phyloP scores from a whole-genome alignment of 1,284 basidiomycete genomes.

The Malassezia japonica region DNA sequence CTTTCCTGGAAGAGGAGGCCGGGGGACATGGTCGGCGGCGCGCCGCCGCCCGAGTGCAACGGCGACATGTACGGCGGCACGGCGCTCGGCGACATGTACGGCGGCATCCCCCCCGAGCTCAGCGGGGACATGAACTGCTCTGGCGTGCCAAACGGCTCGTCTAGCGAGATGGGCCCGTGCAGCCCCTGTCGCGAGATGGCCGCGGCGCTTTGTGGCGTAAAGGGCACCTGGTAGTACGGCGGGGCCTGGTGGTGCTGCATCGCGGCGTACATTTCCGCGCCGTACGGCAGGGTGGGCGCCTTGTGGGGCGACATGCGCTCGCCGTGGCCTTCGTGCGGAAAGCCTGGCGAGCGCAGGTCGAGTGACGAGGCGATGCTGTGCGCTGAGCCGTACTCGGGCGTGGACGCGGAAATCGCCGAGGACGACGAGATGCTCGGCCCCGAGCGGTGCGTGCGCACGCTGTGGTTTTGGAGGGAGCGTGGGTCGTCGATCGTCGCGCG shows the following conservation, averaged over 20 bases:
- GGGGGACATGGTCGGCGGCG: not conserved
- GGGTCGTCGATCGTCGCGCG: not conserved
- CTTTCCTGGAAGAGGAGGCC: constrained; percentile 21
- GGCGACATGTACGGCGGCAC: not conserved
- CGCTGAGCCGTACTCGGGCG: constrained; percentile 7
- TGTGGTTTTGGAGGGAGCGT: not conserved
- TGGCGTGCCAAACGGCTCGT: not conserved
- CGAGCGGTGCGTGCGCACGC: constrained; percentile 1
- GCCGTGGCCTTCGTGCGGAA: not conserved
- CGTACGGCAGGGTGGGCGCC: not conserved
- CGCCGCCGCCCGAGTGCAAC: too few species aligned
- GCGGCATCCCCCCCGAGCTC: too few species aligned
- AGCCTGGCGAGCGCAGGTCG: constrained; percentile 1
- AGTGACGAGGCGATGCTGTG: constrained; percentile 5
- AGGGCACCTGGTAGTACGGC: not conserved
- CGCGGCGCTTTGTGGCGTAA: not conserved
- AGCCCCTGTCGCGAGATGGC: not conserved
- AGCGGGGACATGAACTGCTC: constrained; percentile 1
- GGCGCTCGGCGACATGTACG: too few species aligned
- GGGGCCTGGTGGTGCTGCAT: not conserved
- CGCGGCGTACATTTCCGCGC: not conserved
- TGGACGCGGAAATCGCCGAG: constrained; percentile 4
- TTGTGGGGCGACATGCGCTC: constrained; percentile 3
- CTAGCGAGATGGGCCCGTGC: not conserved
- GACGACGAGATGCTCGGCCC: constrained; percentile 2